phyloP scores from a whole-genome alignment of 2,329 filamentous ascomycete genomes.

The Acephala macrosclerotiorum region DNA sequence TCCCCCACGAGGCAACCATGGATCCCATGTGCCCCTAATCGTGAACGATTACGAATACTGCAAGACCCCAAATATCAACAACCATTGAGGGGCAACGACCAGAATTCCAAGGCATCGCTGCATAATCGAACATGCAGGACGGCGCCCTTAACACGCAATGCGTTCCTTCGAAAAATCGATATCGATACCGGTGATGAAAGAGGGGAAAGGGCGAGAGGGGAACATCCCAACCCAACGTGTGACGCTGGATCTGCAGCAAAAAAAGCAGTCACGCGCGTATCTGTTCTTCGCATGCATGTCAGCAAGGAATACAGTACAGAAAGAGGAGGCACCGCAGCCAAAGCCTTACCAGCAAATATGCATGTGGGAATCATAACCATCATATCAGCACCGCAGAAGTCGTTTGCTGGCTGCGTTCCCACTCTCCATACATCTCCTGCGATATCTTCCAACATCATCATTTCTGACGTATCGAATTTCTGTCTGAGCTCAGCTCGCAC shows the following conservation, averaged over 20 bases:
- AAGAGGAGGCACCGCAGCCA: constrained; percentile 5
- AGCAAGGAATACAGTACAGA: constrained; percentile 19
- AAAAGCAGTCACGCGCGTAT: constrained; percentile 17
- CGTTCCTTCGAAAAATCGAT: constrained; percentile 3
- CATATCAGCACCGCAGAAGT: constrained; percentile 2
- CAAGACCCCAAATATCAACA: neutral
- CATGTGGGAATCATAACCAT: constrained; percentile 7
- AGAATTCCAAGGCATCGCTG: constrained; percentile 13
- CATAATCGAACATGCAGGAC: constrained; percentile 6
- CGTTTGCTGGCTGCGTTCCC: neutral
- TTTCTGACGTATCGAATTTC: constrained; percentile 26
- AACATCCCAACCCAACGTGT: neutral
- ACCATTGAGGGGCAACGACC: neutral
- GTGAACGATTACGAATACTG: neutral
- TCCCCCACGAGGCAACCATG: constrained; percentile 4
- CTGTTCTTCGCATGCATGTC: constrained; percentile 18
- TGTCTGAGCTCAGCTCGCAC: constrained; percentile 19
- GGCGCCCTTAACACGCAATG: neutral
- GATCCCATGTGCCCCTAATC: constrained; percentile 15
- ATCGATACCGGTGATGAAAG: constrained; percentile 10
- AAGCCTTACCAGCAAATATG: constrained; percentile 23
- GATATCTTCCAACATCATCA: constrained; percentile 7
- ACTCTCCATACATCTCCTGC: too few species aligned
- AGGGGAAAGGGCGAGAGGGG: constrained; percentile 16
- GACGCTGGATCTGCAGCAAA: constrained; percentile 7